Evolutionary conservation across 208 protist species (phyloP).

Genomic region (Lotmaria passim): DNA sequence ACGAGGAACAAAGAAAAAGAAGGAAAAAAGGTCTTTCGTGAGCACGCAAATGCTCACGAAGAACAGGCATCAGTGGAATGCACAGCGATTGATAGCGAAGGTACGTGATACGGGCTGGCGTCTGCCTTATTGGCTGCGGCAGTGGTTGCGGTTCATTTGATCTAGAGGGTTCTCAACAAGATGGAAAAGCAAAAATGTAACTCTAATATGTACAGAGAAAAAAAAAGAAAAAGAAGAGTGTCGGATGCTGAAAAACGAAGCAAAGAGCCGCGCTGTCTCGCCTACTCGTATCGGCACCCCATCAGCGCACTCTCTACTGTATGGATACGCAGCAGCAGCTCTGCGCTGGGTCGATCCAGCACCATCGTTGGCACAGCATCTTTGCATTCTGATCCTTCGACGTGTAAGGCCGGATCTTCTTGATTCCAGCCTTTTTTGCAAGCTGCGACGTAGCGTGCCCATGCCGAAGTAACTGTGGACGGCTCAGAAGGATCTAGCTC

Average conservation of each 20-base stretch:
- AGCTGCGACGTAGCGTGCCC: background rate
- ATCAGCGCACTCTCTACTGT: conserved; percentile 9
- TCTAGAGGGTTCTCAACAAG: no score
- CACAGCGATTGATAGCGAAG: no score
- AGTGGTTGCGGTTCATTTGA: no score
- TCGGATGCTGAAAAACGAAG: conserved; percentile 8
- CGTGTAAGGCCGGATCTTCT: background rate
- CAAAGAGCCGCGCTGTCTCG: background rate
- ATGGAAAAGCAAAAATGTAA: background rate
- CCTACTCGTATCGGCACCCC: conserved; percentile 31
- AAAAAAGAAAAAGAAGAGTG: conserved; percentile 5
- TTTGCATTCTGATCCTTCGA: background rate
- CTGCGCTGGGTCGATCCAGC: conserved; percentile 2
- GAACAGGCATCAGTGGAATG: no score
- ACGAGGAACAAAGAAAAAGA: no score
- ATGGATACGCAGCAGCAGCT: conserved; percentile 9
- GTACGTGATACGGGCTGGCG: no score
- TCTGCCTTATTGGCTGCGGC: no score
- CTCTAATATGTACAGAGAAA: background rate
- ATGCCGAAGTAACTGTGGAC: background rate
- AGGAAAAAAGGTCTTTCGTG: no score
- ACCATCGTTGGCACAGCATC: background rate
- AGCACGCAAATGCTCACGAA: no score
- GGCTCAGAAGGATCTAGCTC: background rate
- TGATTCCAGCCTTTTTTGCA: background rate